Conservation (phyloP, 345 rosid genomes). For the Lumnitzera littorea region DNA sequence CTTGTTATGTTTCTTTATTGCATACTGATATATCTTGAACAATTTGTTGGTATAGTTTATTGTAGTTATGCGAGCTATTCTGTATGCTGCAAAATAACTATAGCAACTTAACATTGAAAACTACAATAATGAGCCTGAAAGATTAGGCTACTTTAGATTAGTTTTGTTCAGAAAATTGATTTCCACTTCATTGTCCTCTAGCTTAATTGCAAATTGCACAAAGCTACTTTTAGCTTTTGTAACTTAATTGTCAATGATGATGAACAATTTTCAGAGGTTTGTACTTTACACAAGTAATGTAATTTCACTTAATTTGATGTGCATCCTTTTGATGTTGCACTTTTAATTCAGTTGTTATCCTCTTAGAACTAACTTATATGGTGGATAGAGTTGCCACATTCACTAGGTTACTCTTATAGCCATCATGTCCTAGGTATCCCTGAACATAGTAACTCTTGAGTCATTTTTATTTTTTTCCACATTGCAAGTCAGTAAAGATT, state of each 20-base stretch:
- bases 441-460: not conserved
- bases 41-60: constrained; percentile 57
- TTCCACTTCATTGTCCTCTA: constrained; percentile 58
- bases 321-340: too few relatives aligned
- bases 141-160: constrained; percentile 29
- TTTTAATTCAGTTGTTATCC: not conserved
- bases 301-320: too few relatives aligned
- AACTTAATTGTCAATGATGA: constrained; percentile 48
- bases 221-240: constrained; percentile 52
- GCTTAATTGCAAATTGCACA: constrained; percentile 52
- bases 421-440: constrained; percentile 85
- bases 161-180: constrained; percentile 56
- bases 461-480: not conserved
- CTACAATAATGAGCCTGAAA: constrained; percentile 16
- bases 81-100: constrained; percentile 70
- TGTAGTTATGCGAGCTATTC: constrained; percentile 73
- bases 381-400: constrained; percentile 95
- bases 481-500: too few relatives aligned
- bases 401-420: constrained; percentile 90
- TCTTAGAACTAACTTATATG: constrained; percentile 15
- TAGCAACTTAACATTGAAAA: constrained; percentile 47
- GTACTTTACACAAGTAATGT: too few relatives aligned
- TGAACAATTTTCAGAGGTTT: constrained; percentile 72
- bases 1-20: constrained; percentile 1
- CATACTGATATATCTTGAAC: constrained; percentile 22